A percentile compares a stretch with the other conserved stretches of the same genome.
Conservation (phyloP, 2,329 filamentous ascomycete genomes). For the Cryphonectria radicalis region DNA sequence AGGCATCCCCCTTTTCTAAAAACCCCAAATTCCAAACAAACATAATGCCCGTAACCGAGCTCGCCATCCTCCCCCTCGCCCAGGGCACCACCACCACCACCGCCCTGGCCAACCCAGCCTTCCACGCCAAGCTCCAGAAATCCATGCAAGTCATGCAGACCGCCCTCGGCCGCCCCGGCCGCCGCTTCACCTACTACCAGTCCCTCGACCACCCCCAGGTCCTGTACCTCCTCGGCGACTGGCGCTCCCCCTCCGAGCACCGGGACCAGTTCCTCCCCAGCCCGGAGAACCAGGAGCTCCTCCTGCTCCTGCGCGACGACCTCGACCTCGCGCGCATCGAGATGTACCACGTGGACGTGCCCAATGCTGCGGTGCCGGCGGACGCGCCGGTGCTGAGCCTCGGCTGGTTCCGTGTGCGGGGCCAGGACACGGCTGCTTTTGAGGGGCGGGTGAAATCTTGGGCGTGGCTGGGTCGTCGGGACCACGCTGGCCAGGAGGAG, state of each 20-base stretch:
- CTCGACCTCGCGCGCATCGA: neutral
- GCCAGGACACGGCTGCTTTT: neutral
- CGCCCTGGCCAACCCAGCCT: neutral
- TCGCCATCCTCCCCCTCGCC: constrained; percentile 5
- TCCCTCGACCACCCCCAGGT: neutral
- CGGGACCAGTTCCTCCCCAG: constrained; percentile 15
- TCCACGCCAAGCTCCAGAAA: constrained; percentile 4
- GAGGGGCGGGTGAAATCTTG: neutral
- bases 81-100: constrained; percentile 4
- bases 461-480: neutral
- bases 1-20: neutral
- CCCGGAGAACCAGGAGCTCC: constrained; percentile 10
- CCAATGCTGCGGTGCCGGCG: neutral
- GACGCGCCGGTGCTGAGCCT: neutral
- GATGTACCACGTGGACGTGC: constrained; percentile 15
- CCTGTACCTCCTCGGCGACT: constrained; percentile 11
- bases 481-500: neutral
- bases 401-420: constrained; percentile 1
- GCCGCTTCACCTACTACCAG: constrained; percentile 12
- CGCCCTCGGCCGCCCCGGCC: constrained; percentile 9
- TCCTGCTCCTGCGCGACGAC: constrained; percentile 1
- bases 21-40: neutral
- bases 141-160: constrained; percentile 10
- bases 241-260: constrained; percentile 13
- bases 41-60: constrained; percentile 13